These are phyloP conservation scores for Candida pseudoglaebosa DNA, from an alignment of 805 yeast genomes.

Conservation along the genomic window DNA sequence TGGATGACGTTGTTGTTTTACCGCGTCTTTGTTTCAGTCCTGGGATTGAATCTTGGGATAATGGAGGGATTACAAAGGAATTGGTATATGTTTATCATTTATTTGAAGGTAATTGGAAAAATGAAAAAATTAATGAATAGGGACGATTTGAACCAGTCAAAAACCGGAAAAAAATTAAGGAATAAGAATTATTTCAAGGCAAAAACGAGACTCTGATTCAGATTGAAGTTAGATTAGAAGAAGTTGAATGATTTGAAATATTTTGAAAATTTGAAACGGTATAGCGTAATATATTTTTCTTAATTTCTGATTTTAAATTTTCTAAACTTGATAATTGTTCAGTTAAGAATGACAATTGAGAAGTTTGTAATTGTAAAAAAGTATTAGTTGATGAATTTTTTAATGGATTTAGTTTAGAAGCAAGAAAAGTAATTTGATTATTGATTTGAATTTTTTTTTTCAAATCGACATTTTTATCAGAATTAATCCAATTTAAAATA, in stretches of 20 bases:
- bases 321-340: conserved; percentile 25
- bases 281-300: conserved; percentile 11
- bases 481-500: conserved; percentile 19
- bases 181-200: too few species aligned
- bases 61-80: conserved; percentile 61
- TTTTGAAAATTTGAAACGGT: conserved; percentile 1
- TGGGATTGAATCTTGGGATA: conserved; percentile 79
- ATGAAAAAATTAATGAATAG: conserved; percentile 11
- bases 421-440: conserved; percentile 23
- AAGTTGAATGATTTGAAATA: background rate
- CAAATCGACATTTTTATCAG: conserved; percentile 9
- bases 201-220: too few species aligned
- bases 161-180: too few species aligned
- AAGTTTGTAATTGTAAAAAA: conserved; percentile 16
- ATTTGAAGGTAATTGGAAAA: conserved; percentile 67
- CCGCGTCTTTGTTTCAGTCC: conserved; percentile 72
- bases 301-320: conserved; percentile 14
- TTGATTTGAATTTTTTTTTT: conserved; percentile 16
- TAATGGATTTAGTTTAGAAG: conserved; percentile 18
- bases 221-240: background rate
- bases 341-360: conserved; percentile 28
- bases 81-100: conserved; percentile 82
- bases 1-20: conserved; percentile 66
- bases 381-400: conserved; percentile 7
- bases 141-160: too few species aligned